phyloP scores from a whole-genome alignment of 106 monocot genomes.

The Allium fistulosum region DNA sequence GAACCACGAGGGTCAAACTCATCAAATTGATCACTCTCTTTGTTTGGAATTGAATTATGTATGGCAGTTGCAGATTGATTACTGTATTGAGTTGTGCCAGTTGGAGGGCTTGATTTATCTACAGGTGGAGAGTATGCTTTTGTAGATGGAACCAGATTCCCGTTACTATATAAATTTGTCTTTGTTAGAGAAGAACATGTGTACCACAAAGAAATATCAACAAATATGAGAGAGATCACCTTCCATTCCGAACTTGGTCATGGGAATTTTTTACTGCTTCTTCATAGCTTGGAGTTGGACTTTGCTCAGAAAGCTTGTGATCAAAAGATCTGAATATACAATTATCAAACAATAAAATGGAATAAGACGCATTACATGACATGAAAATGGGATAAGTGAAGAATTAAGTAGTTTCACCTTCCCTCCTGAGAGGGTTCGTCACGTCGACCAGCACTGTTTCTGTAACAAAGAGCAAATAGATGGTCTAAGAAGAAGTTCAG shows the following conservation, averaged over 20 bases:
- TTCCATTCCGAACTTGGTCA: slow-evolving; percentile 30
- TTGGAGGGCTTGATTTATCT: slow-evolving; percentile 14
- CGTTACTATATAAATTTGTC: slow-evolving; percentile 24
- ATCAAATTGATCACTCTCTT: slow-evolving; percentile 46
- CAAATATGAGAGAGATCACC: slow-evolving; percentile 27
- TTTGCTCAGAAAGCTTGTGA: slow-evolving; percentile 52
- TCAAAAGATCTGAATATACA: slow-evolving; percentile 29
- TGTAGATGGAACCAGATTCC: slow-evolving; percentile 18
- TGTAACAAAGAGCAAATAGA: slow-evolving; percentile 19
- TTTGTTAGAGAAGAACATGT: slow-evolving; percentile 15
- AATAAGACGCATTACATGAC: too few relatives aligned
- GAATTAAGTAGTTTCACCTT: slow-evolving; percentile 24
- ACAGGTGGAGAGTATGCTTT: slow-evolving; percentile 27
- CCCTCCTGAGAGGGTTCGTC: slow-evolving; percentile 52
- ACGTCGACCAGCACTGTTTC: slow-evolving; percentile 50
- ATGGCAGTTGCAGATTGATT: slow-evolving; percentile 9
- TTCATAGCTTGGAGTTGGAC: slow-evolving; percentile 78
- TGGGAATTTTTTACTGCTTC: slow-evolving; percentile 35
- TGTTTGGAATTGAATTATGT: slow-evolving; percentile 9
- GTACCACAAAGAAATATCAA: slow-evolving; percentile 9
- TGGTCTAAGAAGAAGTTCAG: too few relatives aligned
- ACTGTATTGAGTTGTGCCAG: slow-evolving; percentile 13
- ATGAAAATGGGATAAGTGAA: too few relatives aligned
- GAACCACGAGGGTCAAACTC: slow-evolving; percentile 93
- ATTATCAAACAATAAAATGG: background rate